phyloP scores from a whole-genome alignment of 768 basidiomycete genomes.

The Naganishia onofrii region DNA sequence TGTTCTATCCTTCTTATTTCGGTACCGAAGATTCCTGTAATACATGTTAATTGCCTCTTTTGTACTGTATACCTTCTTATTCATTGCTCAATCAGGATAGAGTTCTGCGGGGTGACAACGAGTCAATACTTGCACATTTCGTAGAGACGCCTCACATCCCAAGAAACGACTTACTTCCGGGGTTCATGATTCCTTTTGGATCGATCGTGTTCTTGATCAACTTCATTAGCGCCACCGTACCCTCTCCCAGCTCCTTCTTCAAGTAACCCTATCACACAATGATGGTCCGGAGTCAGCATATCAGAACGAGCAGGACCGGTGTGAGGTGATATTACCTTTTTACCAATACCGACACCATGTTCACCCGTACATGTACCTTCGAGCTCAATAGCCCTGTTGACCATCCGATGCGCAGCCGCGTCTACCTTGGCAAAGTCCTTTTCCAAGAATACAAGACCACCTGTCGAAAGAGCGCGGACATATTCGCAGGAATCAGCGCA shows the following conservation, averaged over 20 bases:
- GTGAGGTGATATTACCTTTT: constrained; percentile 55
- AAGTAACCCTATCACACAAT: constrained; percentile 73
- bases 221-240: constrained; percentile 80
- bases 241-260: constrained; percentile 72
- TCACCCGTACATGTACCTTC: constrained; percentile 61
- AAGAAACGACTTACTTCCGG: constrained; percentile 17
- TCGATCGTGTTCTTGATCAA: constrained; percentile 65
- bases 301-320: no score
- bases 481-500: no score
- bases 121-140: neutral
- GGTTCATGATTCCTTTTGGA: constrained; percentile 31
- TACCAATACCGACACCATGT: constrained; percentile 83
- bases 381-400: constrained; percentile 54
- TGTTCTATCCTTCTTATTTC: no score
- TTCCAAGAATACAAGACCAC: constrained; percentile 20
- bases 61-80: neutral
- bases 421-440: constrained; percentile 31
- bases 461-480: neutral
- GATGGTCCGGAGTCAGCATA: no score
- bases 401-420: constrained; percentile 48
- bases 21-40: no score
- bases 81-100: constrained; percentile 10
- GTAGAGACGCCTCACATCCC: neutral
- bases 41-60: no score
- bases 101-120: neutral